phyloP scores from a whole-genome alignment of 1,139 yeast genomes.

The Suhomyces kunorum region DNA sequence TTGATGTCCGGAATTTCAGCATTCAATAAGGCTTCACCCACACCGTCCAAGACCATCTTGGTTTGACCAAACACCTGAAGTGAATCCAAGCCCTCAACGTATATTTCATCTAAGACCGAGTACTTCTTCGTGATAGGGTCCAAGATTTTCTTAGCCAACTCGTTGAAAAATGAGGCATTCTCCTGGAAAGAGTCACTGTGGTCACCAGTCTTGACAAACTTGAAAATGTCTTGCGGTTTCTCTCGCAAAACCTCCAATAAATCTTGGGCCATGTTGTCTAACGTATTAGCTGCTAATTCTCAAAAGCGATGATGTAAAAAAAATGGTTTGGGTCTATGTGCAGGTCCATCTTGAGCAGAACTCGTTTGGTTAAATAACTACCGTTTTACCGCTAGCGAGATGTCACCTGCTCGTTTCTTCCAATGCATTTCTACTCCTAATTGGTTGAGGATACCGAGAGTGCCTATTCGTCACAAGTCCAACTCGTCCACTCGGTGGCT shows the following conservation, averaged over 20 bases:
- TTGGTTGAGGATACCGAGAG: background rate
- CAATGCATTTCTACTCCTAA: too few relatives aligned
- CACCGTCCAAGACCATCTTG: constrained; percentile 75
- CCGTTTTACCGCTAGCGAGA: too few relatives aligned
- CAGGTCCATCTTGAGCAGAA: constrained; percentile 1
- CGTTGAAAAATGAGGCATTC: constrained; percentile 27
- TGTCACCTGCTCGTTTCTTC: too few relatives aligned
- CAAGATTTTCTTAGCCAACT: constrained; percentile 52
- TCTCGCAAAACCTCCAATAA: constrained; percentile 22
- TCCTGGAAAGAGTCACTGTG: constrained; percentile 14
- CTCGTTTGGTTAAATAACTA: too few relatives aligned
- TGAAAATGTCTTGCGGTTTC: constrained; percentile 33
- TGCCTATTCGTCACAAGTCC: constrained; percentile 20
- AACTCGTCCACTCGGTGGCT: constrained; percentile 75
- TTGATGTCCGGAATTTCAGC: constrained; percentile 47
- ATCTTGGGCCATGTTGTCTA: constrained; percentile 20
- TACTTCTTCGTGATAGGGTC: constrained; percentile 66
- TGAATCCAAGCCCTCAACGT: constrained; percentile 84
- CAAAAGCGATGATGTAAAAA: constrained; percentile 12
- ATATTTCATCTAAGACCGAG: constrained; percentile 78
- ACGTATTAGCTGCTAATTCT: background rate
- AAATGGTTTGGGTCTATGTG: constrained; percentile 7
- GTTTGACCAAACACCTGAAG: constrained; percentile 94
- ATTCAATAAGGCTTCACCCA: constrained; percentile 57
- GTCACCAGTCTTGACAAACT: constrained; percentile 18